Conservation (phyloP, 345 rosid species). For the Isatis tinctoria region DNA sequence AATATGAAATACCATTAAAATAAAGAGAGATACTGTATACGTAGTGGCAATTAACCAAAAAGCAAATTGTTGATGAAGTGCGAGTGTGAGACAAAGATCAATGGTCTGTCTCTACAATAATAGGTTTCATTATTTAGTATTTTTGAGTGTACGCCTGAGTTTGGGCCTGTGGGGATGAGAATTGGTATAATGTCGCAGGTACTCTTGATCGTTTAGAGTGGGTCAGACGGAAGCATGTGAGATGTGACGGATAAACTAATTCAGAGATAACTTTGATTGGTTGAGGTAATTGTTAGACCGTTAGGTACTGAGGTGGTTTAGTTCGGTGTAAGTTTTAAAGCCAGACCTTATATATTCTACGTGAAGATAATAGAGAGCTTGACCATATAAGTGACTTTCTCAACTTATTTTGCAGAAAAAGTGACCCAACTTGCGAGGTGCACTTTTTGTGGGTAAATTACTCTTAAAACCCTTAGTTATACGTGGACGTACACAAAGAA, state of each 20-base stretch:
- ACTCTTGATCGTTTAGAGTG: background rate
- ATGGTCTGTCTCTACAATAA: conserved; percentile 2
- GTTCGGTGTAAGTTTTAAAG: background rate
- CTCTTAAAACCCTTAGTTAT: too few species aligned
- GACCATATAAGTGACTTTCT: too few species aligned
- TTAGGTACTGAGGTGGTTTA: background rate
- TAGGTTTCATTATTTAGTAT: background rate
- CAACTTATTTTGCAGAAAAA: too few species aligned
- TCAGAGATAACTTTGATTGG: too few species aligned
- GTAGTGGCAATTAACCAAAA: background rate
- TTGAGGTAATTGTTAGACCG: background rate
- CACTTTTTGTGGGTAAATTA: too few species aligned
- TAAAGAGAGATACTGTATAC: background rate
- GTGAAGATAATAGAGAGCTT: too few species aligned
- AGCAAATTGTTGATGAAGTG: background rate
- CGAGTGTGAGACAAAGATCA: conserved; percentile 1
- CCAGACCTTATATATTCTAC: background rate
- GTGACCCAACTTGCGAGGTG: too few species aligned
- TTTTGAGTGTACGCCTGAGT: background rate
- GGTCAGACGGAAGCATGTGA: background rate
- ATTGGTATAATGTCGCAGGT: background rate
- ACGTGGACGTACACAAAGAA: too few species aligned
- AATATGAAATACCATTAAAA: background rate
- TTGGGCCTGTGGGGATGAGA: background rate
- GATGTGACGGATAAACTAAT: background rate